These are phyloP conservation scores for Hygrocybe coccinea DNA, from an alignment of 768 basidiomycete genomes.

Conservation along the genomic window DNA sequence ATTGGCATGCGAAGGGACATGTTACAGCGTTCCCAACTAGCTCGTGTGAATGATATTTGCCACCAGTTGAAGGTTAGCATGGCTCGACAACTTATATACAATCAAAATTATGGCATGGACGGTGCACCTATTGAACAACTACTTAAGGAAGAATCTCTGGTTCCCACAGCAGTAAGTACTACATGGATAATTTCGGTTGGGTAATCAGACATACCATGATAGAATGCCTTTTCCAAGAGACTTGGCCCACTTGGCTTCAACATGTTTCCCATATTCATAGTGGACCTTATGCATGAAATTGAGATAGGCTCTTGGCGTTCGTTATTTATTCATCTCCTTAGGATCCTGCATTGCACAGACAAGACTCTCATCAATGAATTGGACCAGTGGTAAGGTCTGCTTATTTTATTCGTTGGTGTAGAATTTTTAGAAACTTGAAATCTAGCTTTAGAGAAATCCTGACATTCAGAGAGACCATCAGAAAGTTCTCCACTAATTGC, in stretches of 20 bases:
- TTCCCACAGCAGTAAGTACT: constrained; percentile 17
- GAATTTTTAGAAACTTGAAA: not conserved
- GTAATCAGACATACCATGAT: not conserved
- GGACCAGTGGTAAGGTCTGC: constrained; percentile 18
- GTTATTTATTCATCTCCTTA: constrained; percentile 34
- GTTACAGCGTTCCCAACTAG: constrained; percentile 1
- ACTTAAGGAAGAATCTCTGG: constrained; percentile 12
- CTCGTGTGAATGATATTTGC: not conserved
- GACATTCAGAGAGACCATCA: constrained; percentile 15
- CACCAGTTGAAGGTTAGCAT: constrained; percentile 7
- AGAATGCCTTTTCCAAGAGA: constrained; percentile 33
- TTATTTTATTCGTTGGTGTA: not conserved
- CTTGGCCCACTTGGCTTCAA: constrained; percentile 20
- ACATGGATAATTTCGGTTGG: not conserved
- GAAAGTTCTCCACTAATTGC: constrained; percentile 14
- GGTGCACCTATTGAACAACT: constrained; percentile 14
- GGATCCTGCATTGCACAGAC: constrained; percentile 23
- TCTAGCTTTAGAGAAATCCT: constrained; percentile 4
- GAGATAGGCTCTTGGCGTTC: constrained; percentile 38
- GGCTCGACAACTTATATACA: constrained; percentile 14
- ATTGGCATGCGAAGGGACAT: constrained; percentile 25
- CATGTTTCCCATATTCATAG: constrained; percentile 23
- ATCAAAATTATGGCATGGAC: not conserved
- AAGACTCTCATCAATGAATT: constrained; percentile 15
- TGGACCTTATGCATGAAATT: constrained; percentile 39